Base-by-base conservation (phyloP, 768 basidiomycete species). In the Suillus variegatus region DNA sequence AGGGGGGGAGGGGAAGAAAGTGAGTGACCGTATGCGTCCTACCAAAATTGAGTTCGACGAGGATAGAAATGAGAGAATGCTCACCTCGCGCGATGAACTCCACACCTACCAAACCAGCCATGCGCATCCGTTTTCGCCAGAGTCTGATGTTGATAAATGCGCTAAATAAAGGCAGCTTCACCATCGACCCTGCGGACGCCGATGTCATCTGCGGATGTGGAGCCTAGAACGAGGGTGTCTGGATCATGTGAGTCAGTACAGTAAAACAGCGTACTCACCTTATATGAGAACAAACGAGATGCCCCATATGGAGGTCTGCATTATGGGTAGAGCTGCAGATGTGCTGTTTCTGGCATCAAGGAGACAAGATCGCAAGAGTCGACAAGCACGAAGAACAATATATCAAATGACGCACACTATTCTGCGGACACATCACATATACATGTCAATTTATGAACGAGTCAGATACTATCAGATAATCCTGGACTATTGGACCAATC, bases 71-170 rank as follows among this genome's bases (percentile, higher is more conserved):
- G 38, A 58, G 22, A 18, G 8, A 10, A 40, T 2, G 6, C 25
- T 63, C 28, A 82, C 84, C 83, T 73, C 80, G 76, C 8, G 90
- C 89, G 62, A 92, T 88, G 66, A 92, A 92, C 65, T 92, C 90
- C 20, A 90, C 70, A 7, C 67, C 70, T 46, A 91, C 82, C 22
- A 76, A 64, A 64, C 84, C 84, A 28, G 85, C 81, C 14, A 90
- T 82, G 35, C 85, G 79, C 89, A 92, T 88, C n/a, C 91, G 81
- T 69, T 86, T 87, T 73, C 89, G 88, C 74, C 91, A 92, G 51
- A 84, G 57, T 6, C 38, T 4, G 1, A 40, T 58, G 25, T 41
- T 25, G 16, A 58, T 58, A 10, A 16, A 40, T 10, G 81, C 86
- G 0, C 79, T 82, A 65, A 92, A 93, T 25, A 25, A 25, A 25